Base-by-base conservation (phyloP, 1,139 yeast genomes). In the Hemisphaericaspora xylanilytica region DNA sequence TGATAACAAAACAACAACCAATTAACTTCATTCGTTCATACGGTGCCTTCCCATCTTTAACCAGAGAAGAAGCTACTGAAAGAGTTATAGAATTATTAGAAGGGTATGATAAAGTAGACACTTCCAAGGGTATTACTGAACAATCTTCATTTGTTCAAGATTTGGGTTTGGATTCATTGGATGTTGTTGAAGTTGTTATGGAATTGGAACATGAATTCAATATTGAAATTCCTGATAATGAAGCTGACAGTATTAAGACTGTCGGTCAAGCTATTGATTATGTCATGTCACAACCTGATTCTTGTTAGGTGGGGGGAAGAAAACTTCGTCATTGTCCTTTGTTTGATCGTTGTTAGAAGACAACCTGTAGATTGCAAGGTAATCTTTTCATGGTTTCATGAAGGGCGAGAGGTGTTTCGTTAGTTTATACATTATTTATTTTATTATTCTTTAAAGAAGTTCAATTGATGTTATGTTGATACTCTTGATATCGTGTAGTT, bases 121-220 rank as follows among this genome's bases (percentile, higher is more conserved):
- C 59, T 33, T 52, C 65, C 34, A 69, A 77, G 56, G 69, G 61
- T 36, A 78, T 87, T 51, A 67, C 76, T 16, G 78, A 79, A 41
- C 65, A 67, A 13, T 76, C 94, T 7, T 71, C 81, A 28, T 85
- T 83, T 59, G 67, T 80, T 33, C 80, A 77, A 49, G 96, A 88
- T 58, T 74, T 88, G 50, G 95, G 95, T 2, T 75, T 87, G 52
- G 96, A 88, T 66, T 83, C 92, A 24, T 77, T 88, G 57, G 96
- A 88, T 56, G 83, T 85, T 27, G 96, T 86, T 34, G 96, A 88
- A 61, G 90, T 87, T 31, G 78, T 88, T 31, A 87, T 88, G 88
- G 95, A 87, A 53, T 78, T 88, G 46, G 96, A 88, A 65, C 84
- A 80, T 52, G 95, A 87, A 56, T 81, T 81, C 61, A 78, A 81